Evolutionary conservation across 2,329 filamentous ascomycete species (phyloP), one percentile per base, ranked within the genome.

Genomic region (Aspergillus melleus): DNA sequence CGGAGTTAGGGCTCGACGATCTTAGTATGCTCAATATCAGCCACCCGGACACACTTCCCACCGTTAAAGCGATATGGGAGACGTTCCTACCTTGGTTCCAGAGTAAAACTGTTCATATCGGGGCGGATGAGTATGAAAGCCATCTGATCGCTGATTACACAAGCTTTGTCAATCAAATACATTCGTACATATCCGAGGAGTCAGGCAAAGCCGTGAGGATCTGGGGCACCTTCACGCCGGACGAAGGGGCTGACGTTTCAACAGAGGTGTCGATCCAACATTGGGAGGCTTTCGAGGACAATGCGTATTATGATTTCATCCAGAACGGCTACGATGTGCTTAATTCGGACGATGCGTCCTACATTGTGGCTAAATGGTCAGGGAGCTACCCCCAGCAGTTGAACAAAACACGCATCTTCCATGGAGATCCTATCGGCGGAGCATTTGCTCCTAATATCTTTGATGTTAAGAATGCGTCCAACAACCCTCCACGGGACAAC

Each of bases 61-160:
- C 80, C 0, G 75, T 84, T 70, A 70, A 83, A 66, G 69, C 76
- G 22, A 60, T 60, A 20, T 60, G 58, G 54, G 49, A 70, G 24
- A 78, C 77, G 0, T 84, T 84, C 60, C 64, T 85, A 4, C 80
- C 79, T 1, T 85, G 83, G 83, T 84, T 86, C 61, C 77, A 83
- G 32, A 79, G 75, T 9, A 85, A 84, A 63, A 80, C 79, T 1
- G 81, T 85, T 1, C 81, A 83, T 60, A 81, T 86, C 12, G 83
- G 83, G 0, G 83, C 83, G 0, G 83, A 85, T 59, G 83, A 86
- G 64, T 86, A 86, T 62, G 72, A 72, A 6, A 75, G 76, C 1
- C 76, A 73, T 0, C 74, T 79, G 0, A 76, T 74, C 0, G 71
- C 74, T 14, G 81, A 82, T 12, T 85, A 86, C 62, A 83, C 82